Conservation (phyloP, 208 protist species). For the Leishmania gerbilli region DNA sequence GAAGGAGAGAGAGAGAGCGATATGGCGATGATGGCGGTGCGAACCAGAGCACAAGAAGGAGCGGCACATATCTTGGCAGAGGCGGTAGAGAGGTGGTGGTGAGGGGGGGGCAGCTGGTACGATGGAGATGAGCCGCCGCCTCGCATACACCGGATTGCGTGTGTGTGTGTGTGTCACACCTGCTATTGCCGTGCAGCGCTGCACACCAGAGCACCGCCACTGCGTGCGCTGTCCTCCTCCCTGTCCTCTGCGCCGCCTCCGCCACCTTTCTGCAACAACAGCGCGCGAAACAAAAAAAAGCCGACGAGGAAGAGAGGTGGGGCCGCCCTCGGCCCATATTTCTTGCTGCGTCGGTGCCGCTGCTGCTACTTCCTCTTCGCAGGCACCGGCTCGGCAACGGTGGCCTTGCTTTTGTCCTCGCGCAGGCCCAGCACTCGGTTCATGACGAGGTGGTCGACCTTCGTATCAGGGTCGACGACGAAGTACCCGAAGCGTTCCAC, state of each 20-base stretch:
- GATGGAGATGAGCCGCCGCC: neutral
- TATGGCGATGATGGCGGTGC: neutral
- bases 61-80: neutral
- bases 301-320: neutral
- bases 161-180: neutral
- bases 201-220: neutral
- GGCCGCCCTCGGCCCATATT: neutral
- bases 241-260: neutral
- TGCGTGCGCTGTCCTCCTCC: neutral
- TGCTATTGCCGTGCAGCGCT: neutral
- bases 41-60: neutral
- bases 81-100: neutral
- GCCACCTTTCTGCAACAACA: neutral
- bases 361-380: neutral
- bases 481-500: slow-evolving; percentile 94
- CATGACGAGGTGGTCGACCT: slow-evolving; percentile 71
- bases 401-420: slow-evolving; percentile 87
- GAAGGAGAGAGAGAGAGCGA: neutral
- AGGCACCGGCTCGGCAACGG: slow-evolving; percentile 18
- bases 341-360: slow-evolving; percentile 20
- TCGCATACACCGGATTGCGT: neutral
- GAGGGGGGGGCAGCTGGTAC: neutral
- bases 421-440: slow-evolving; percentile 87
- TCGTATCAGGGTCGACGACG: slow-evolving; percentile 84
- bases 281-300: neutral